Evolutionary conservation across 345 rosid genomes (phyloP), one percentile per base, ranked within the genome.

Genomic region (Camelina hispida): DNA sequence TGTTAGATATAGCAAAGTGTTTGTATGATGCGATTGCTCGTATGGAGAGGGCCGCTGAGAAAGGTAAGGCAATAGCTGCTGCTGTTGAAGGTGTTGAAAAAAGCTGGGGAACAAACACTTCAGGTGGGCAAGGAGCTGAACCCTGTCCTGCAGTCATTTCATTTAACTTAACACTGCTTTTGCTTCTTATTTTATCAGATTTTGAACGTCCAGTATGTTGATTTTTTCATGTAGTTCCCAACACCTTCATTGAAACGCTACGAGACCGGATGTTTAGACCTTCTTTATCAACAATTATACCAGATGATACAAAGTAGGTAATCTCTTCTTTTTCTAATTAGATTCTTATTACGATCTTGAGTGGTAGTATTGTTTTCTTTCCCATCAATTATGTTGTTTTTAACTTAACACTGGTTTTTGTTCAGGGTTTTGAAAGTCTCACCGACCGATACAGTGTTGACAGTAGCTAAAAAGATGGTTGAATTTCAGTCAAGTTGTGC

Each of bases 1-100:
- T 96, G 68, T 89, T 96, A 35, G 98, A 96, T 66, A 96, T 93
- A 81, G 95, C 99, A 6, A 96, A 96, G 84, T 96, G 99, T 84
- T 77, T 96, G 59, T 91, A 93, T 60, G 99, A 96, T 83, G 98
- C 99, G 18, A 96, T 96, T 82, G 97, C 97, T 70, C 97, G 99
- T 50, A 80, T 96, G 99, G 99, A 96, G 84, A 96, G 99, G 80
- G 95, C 95, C 30, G 95, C 96, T 80, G 99, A 96, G 82, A 96
- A 96, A 77, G 98, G 99, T 68, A 96, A 96, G 69, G 99, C 98
- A 40, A 91, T 96, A 71, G 98, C 99, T 81, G 98, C 99, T 35
- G 98, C 98, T 6, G 99, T 96, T 54, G 99, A 96, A 91, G 99
- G 98, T 38, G 98, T 89, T 68, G 99, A 96, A 71, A 96, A 87